Percentiles rank a stretch among this genome's conserved stretches.
Conservation (phyloP, 306 rosid genomes). For the Lupinus albus region DNA sequence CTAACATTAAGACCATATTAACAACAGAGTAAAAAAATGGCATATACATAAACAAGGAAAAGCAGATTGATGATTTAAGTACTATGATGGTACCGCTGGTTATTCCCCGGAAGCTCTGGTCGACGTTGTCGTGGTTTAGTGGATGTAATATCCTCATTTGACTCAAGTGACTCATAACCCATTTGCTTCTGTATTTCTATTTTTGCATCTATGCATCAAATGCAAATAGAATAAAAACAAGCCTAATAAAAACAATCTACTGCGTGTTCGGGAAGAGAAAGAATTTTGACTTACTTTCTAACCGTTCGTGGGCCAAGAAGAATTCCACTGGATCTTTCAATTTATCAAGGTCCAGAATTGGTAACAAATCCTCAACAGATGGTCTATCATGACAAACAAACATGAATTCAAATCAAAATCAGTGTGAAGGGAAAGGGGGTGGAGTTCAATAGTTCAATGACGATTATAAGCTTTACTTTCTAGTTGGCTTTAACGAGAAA, state of each 20-base stretch:
- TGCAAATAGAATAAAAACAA: conserved; percentile 35
- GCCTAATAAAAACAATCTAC: background rate
- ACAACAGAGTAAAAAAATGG: conserved; percentile 25
- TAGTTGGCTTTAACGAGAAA: conserved; percentile 64
- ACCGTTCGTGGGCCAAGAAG: conserved; percentile 63
- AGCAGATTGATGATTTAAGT: conserved; percentile 17
- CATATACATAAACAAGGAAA: background rate
- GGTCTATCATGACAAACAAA: conserved; percentile 45
- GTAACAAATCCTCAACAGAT: conserved; percentile 54
- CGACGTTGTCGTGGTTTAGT: conserved; percentile 37
- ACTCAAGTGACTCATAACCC: conserved; percentile 49
- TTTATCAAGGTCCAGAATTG: conserved; percentile 53
- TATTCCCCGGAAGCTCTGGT: conserved; percentile 67
- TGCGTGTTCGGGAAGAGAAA: conserved; percentile 11
- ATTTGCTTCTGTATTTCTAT: conserved; percentile 69
- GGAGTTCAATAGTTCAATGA: background rate
- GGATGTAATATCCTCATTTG: conserved; percentile 48
- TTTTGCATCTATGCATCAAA: conserved; percentile 65
- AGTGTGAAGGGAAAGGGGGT: background rate
- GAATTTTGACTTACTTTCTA: conserved; percentile 60
- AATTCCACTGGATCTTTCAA: conserved; percentile 67
- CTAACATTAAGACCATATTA: conserved; percentile 34
- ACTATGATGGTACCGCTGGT: conserved; percentile 45
- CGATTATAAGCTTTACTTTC: conserved; percentile 43
- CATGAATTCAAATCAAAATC: background rate